Base-by-base conservation (phyloP, 1,139 yeast genomes). In the Taphrina communis region DNA sequence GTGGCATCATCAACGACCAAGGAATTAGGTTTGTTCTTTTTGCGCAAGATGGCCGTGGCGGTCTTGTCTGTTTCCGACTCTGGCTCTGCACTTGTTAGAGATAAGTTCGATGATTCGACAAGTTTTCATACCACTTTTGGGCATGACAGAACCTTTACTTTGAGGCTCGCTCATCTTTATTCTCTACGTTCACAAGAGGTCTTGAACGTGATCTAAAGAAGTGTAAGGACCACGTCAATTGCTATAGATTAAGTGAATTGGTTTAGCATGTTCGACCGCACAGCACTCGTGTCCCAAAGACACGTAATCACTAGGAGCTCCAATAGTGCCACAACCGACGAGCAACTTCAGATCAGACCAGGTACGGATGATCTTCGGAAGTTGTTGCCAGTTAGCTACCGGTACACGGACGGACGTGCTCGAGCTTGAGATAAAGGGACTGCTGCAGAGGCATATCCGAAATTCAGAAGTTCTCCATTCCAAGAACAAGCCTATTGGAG, bases 1-100 rank as follows among this genome's bases (percentile, higher is more conserved):
- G 89, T 86, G 73, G 99, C 98, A 80, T 95, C 99, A 78, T 95
- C 99, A 66, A 95, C 99, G 73, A 95, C 82, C 76, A 95, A 83
- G 73, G 78, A 86, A 80, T 95, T 95, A 77, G 90, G 97, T 85
- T 94, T 94, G 95, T 94, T 94, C 88, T 95, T 95, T 81, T 94
- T 86, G 81, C 97, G 89, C 77, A 95, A 84, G 77, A 95, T 95
- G 50, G 99, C 99, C 70, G 99, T 94, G 74, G 99, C 99, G 11
- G 66, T 59, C 52, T 69, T 66, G 42, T 69, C 70, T 21, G 48
- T 38, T 44, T 56, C 67, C 31, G 67, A 53, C 31, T 63, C 67
- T 6, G 67, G 67, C 35, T 56, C 67, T 63, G 42, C 14, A 11
- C 7, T n/a, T 48, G 65, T 60, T 35, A 60, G 57, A 2, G 38